Conservation (phyloP, 768 basidiomycete species). For the Suillus decipiens region DNA sequence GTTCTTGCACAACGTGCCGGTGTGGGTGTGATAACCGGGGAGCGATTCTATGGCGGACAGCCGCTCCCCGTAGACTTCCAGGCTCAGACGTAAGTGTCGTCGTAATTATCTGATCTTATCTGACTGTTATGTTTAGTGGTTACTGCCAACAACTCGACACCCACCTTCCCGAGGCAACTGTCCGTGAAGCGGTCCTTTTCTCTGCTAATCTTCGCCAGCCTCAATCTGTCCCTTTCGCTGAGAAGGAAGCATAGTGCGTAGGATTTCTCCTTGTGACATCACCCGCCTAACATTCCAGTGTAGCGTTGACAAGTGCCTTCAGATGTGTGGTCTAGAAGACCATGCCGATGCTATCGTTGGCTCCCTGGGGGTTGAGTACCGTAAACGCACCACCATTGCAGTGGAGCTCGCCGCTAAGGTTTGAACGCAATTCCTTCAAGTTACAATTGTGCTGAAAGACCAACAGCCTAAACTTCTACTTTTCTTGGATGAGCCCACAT, state of each 20-base stretch:
- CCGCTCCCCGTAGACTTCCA: slow-evolving; percentile 48
- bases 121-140: slow-evolving; percentile 46
- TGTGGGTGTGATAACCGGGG: slow-evolving; percentile 41
- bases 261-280: neutral
- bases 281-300: neutral
- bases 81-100: slow-evolving; percentile 49
- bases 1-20: slow-evolving; percentile 44
- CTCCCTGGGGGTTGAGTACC: slow-evolving; percentile 66
- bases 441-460: neutral
- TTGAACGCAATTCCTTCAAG: neutral
- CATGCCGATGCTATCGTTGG: slow-evolving; percentile 71
- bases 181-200: slow-evolving; percentile 77
- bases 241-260: slow-evolving; percentile 80
- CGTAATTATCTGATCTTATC: neutral
- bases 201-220: slow-evolving; percentile 84
- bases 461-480: slow-evolving; percentile 71
- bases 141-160: slow-evolving; percentile 89
- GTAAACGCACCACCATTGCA: slow-evolving; percentile 83
- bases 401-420: slow-evolving; percentile 84
- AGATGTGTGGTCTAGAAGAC: slow-evolving; percentile 65
- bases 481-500: slow-evolving; percentile 89
- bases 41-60: slow-evolving; percentile 47
- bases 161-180: slow-evolving; percentile 73
- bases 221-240: slow-evolving; percentile 54
- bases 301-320: slow-evolving; percentile 56